A percentile compares a stretch with the other conserved stretches of the same genome.
Conservation (phyloP, 139 green algal species). For the Ostreobium quekettii region DNA sequence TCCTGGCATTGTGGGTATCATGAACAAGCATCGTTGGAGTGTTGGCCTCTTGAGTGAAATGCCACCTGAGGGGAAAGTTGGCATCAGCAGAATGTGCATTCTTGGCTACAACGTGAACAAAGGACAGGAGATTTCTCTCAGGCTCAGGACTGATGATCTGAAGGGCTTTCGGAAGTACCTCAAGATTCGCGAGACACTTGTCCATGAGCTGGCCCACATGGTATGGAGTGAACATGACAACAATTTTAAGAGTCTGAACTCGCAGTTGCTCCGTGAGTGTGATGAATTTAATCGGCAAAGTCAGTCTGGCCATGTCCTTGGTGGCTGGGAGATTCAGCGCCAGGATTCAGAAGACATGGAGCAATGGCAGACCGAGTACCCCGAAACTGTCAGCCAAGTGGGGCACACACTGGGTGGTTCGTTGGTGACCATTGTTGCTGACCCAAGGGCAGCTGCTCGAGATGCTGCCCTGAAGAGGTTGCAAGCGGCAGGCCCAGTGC, state of each 20-base stretch:
- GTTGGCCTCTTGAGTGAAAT: constrained; percentile 75
- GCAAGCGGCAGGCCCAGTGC: not conserved
- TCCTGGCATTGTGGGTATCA: constrained; percentile 63
- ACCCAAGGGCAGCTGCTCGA: not conserved
- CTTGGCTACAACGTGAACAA: constrained; percentile 73
- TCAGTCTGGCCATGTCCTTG: not conserved
- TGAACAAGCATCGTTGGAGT: constrained; percentile 50
- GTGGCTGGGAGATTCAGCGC: not conserved
- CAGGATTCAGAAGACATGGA: constrained; percentile 1
- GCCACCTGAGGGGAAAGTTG: constrained; percentile 67
- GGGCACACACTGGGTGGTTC: not conserved
- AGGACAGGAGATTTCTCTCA: constrained; percentile 70
- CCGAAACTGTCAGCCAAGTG: not conserved
- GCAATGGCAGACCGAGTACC: not conserved
- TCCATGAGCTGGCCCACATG: constrained; percentile 85
- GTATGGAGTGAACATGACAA: constrained; percentile 65
- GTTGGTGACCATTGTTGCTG: not conserved
- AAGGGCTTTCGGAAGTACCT: constrained; percentile 60
- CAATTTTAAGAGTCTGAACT: constrained; percentile 72
- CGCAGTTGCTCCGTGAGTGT: constrained; percentile 39
- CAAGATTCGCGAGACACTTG: constrained; percentile 66
- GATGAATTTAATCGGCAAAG: constrained; percentile 22
- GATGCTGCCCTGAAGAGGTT: constrained; percentile 5
- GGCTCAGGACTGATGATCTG: constrained; percentile 81
- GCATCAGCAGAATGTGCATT: constrained; percentile 57